phyloP scores from a whole-genome alignment of 1,284 basidiomycete genomes.

The Naganishia sp. region DNA sequence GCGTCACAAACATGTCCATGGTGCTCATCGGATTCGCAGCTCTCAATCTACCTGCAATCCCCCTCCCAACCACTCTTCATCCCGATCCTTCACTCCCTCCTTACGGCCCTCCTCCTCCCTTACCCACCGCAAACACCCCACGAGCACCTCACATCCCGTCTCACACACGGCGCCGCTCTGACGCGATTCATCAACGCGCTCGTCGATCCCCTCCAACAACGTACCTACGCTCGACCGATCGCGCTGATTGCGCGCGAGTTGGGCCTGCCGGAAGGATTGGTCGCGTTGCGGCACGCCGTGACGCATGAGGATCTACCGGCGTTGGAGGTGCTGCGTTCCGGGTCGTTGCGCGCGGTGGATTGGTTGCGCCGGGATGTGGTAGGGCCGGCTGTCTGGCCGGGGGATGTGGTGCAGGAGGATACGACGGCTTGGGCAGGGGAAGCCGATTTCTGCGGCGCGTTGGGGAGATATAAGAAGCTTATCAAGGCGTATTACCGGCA shows the following conservation, averaged over 20 bases:
- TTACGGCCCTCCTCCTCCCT: slow-evolving; percentile 63
- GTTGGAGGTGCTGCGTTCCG: slow-evolving; percentile 74
- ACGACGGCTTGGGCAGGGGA: slow-evolving; percentile 59
- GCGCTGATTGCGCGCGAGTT: slow-evolving; percentile 82
- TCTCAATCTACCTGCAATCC: slow-evolving; percentile 71
- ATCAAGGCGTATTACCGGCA: slow-evolving; percentile 55
- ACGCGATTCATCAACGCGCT: slow-evolving; percentile 91
- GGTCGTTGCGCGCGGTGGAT: slow-evolving; percentile 65
- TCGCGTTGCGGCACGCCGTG: slow-evolving; percentile 91
- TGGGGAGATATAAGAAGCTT: slow-evolving; percentile 49
- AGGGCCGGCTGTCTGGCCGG: slow-evolving; percentile 68
- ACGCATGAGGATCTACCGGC: slow-evolving; percentile 95
- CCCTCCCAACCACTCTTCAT: slow-evolving; percentile 70
- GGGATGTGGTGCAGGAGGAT: slow-evolving; percentile 46
- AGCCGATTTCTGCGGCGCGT: slow-evolving; percentile 50
- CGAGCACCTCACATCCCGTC: slow-evolving; percentile 55
- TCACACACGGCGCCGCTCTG: slow-evolving; percentile 68
- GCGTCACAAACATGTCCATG: neutral
- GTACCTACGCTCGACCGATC: slow-evolving; percentile 78
- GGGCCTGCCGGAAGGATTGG: slow-evolving; percentile 82
- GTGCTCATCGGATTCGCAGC: slow-evolving; percentile 45
- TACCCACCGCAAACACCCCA: slow-evolving; percentile 59
- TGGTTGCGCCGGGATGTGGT: slow-evolving; percentile 70
- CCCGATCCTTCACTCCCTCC: slow-evolving; percentile 60
- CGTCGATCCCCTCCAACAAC: slow-evolving; percentile 89